Base-by-base conservation (phyloP, 2,329 filamentous ascomycete species). In the Acephala macrosclerotiorum region DNA sequence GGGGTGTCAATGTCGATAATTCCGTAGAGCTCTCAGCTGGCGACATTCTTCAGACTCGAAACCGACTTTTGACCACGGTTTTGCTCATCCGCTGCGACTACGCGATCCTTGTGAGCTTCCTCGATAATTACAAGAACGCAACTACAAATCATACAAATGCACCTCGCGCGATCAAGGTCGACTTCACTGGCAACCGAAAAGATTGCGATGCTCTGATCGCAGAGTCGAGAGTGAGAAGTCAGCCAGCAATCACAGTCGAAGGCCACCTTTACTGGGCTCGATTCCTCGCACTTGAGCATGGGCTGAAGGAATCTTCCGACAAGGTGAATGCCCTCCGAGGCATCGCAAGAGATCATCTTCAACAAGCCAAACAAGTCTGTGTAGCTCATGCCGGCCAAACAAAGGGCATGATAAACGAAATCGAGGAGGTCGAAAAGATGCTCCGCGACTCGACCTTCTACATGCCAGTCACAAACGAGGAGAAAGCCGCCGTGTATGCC, bases 21-120 rank as follows among this genome's bases (percentile, higher is more conserved):
- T 9, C 11, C n/a, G 49, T 53, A 3, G 71, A 77, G 26, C 53
- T 73, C 25, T 72, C 74, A 29, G 72, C 75, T 35, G 67, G 71
- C 14, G 71, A 66, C 38, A 71, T 80, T 8, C 70, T 81, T 25
- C 77, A 81, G 58, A 75, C 75, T 1, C 76, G 77, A 56, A 77
- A 78, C 16, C 63, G 71, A 57, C 69, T 72, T 68, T 60, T 73
- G 36, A 65, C 71, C 9, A 71, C 66, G 60, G 66, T 71, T 14
- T 68, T 72, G 59, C 69, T 71, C 51, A 70, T 72, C 20, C 67
- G 70, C 67, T 73, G 70, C 62, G 70, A 73, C 45, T 70, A 72
- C 49, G 69, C 71, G 4, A 69, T 73, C 18, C 70, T 72, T 45
- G 56, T 70, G 20, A 68, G 58, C 20, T 72, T 73, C 57, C 66